phyloP scores from a whole-genome alignment of 345 rosid genomes.

The Populus pruinosa region DNA sequence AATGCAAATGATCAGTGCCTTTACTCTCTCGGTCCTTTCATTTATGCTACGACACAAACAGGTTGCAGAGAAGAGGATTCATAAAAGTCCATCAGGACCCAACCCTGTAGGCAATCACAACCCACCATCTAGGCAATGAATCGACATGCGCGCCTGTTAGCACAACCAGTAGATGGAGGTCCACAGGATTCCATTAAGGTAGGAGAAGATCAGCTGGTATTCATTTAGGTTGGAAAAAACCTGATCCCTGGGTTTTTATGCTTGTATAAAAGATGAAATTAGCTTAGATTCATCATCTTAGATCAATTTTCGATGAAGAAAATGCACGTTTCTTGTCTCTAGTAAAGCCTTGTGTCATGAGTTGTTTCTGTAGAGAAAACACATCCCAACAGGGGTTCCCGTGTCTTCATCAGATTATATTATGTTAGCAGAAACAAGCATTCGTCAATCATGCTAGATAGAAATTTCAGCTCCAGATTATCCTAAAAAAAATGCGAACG shows the following conservation, averaged over 20 bases:
- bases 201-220: slow-evolving; percentile 17
- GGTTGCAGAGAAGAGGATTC: slow-evolving; percentile 38
- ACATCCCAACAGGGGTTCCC: not conserved
- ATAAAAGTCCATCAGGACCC: slow-evolving; percentile 43
- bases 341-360: not conserved
- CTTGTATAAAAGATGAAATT: slow-evolving; percentile 25
- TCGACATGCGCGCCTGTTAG: slow-evolving; percentile 10
- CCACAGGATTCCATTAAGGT: not conserved
- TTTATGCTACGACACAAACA: slow-evolving; percentile 21
- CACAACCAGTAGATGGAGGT: slow-evolving; percentile 5
- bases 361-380: not conserved
- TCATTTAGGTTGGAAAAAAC: slow-evolving; percentile 17
- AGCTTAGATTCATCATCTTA: slow-evolving; percentile 11
- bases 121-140: slow-evolving; percentile 43
- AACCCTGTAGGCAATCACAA: slow-evolving; percentile 45
- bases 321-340: slow-evolving; percentile 3
- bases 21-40: not conserved
- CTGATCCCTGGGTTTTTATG: slow-evolving; percentile 13
- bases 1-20: not conserved
- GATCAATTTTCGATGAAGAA: slow-evolving; percentile 3
- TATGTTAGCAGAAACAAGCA: not conserved
- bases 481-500: no score
- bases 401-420: not conserved
- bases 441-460: not conserved
- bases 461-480: not conserved